A percentile compares a stretch with the other conserved stretches of the same genome.
These are phyloP conservation scores for Globisporangium barbulae DNA, from an alignment of 352 stramenopile species.

Conservation along the genomic window DNA sequence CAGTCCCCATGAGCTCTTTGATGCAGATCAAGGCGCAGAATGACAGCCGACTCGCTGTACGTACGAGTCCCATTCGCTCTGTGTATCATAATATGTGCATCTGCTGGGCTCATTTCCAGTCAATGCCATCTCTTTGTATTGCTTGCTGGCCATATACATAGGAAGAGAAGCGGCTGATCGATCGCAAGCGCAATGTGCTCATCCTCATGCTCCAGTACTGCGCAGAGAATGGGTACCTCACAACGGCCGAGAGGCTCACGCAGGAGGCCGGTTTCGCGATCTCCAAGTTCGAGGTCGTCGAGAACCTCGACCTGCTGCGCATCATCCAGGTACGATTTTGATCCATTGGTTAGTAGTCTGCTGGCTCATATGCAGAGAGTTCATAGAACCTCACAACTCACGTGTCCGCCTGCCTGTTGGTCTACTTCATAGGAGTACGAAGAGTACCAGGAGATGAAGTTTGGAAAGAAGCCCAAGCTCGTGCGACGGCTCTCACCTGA, in stretches of 20 bases:
- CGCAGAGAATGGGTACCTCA: conserved; percentile 80
- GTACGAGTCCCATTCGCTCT: not conserved
- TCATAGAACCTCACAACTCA: not conserved
- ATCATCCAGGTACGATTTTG: conserved; percentile 62
- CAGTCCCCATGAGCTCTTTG: conserved; percentile 64
- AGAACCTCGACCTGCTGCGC: conserved; percentile 90
- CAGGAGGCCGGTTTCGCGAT: conserved; percentile 82
- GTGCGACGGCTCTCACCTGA: conserved; percentile 64
- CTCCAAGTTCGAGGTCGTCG: conserved; percentile 89
- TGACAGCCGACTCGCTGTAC: conserved; percentile 68
- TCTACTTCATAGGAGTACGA: conserved; percentile 76
- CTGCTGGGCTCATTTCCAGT: too few species aligned
- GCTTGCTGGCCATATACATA: conserved; percentile 11
- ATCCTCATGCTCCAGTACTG: conserved; percentile 86
- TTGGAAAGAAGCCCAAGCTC: conserved; percentile 85
- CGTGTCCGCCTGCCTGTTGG: conserved; percentile 1
- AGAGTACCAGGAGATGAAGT: conserved; percentile 92
- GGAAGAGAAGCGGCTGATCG: conserved; percentile 87
- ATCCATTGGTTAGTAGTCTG: too few species aligned
- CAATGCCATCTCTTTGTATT: not conserved
- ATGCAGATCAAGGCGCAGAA: conserved; percentile 84
- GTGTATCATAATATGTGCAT: not conserved
- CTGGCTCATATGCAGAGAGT: not conserved
- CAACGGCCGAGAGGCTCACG: conserved; percentile 83
- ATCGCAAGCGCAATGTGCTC: conserved; percentile 83